These are phyloP conservation scores for Bonia amplexicaulis DNA, from an alignment of 176 grass and related monocot species.

Conservation along the genomic window DNA sequence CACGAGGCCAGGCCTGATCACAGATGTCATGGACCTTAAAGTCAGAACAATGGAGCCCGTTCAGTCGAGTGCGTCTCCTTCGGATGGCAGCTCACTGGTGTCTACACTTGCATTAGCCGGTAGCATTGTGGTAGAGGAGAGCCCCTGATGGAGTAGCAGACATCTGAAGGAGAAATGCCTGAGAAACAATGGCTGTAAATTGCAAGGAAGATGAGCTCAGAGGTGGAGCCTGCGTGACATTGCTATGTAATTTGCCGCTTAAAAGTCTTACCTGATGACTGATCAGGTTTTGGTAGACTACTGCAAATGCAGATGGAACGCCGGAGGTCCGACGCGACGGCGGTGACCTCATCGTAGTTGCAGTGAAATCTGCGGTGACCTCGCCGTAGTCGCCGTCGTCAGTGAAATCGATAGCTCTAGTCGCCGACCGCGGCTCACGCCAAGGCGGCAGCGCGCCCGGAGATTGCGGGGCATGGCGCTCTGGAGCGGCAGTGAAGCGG, in stretches of 20 bases:
- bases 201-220: no score
- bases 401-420: neutral
- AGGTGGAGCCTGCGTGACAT: no score
- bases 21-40: slow-evolving; percentile 86
- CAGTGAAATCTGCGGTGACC: neutral
- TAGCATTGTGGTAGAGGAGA: slow-evolving; percentile 35
- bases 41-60: slow-evolving; percentile 32
- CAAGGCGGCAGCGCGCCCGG: neutral
- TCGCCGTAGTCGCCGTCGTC: neutral
- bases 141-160: neutral
- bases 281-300: neutral
- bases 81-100: slow-evolving; percentile 23
- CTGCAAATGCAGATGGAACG: neutral
- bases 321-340: neutral
- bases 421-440: neutral
- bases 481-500: neutral
- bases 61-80: slow-evolving; percentile 20
- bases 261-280: neutral
- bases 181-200: neutral
- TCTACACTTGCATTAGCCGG: slow-evolving; percentile 40
- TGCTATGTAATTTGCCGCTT: no score
- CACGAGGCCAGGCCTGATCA: slow-evolving; percentile 74
- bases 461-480: neutral
- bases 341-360: neutral
- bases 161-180: neutral